Evolutionary conservation across 2,329 filamentous ascomycete genomes (phyloP).

Genomic region (Verticillium klebahnii): DNA sequence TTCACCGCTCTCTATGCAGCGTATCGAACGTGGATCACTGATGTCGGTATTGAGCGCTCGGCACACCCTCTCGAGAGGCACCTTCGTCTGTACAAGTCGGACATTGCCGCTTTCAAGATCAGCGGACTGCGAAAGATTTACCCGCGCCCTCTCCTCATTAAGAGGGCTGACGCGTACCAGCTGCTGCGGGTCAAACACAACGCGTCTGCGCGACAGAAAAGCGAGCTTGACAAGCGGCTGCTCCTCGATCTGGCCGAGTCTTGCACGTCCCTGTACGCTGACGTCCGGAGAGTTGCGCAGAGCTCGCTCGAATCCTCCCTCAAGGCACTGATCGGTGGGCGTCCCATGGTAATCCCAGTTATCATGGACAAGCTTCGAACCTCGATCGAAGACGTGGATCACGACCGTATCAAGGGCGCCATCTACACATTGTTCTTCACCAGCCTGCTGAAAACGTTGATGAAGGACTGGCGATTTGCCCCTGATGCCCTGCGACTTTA

Average conservation of each 20-base stretch:
- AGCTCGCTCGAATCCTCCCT: conserved; percentile 88
- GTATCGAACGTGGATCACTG: conserved; percentile 94
- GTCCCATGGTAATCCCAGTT: conserved; percentile 84
- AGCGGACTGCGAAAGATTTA: conserved; percentile 90
- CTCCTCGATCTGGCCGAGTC: conserved; percentile 86
- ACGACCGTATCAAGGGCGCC: conserved; percentile 88
- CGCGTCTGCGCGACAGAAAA: conserved; percentile 79
- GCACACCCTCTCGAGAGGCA: conserved; percentile 90
- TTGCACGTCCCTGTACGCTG: conserved; percentile 85
- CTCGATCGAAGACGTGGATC: conserved; percentile 75
- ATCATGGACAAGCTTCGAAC: conserved; percentile 73
- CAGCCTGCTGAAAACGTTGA: conserved; percentile 79
- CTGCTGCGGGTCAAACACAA: conserved; percentile 93
- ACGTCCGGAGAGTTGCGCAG: conserved; percentile 92
- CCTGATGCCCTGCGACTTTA: conserved; percentile 86
- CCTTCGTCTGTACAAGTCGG: conserved; percentile 75
- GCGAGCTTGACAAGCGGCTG: conserved; percentile 80
- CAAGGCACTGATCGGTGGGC: conserved; percentile 83
- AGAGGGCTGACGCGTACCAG: conserved; percentile 91
- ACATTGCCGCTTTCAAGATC: conserved; percentile 90
- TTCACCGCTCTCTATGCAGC: conserved; percentile 91
- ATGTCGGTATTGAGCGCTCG: conserved; percentile 93
- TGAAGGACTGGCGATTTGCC: conserved; percentile 91
- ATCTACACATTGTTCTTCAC: conserved; percentile 90
- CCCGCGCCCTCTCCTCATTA: conserved; percentile 84